Evolutionary conservation across 2,329 filamentous ascomycete genomes (phyloP), one percentile per base, ranked within the genome.

Genomic region (Trichoderma atrobrunneum): DNA sequence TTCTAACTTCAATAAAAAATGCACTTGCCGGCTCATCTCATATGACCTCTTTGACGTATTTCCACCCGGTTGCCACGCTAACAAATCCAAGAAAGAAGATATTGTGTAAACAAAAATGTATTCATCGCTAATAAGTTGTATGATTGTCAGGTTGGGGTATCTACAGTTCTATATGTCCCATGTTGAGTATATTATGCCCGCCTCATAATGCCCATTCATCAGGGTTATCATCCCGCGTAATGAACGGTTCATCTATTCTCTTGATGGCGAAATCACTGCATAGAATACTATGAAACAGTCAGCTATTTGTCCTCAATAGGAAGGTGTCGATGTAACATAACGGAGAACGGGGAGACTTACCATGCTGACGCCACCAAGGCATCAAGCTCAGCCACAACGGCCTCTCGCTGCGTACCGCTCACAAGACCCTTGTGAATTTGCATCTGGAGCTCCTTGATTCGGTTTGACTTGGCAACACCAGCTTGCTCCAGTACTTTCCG

Each of bases 241-340:
- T 89, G 79, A 99, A 98, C 1, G 96, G 95, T 83, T 97, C 94
- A 77, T 98, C 94, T 72, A 99, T 93, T 78, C 93, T 89, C 84
- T 95, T 97, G 78, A 99, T 97, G 3, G 95, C 96, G 82, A 97
- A 90, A 75, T 99, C 96, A 79, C 94, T 95, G 81, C 96, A 99
- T 24, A 99, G 84, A 70, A 98, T 94, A 85, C 95, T 96, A 76
- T 32, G 61, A 65, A 54, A 76, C 12, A 5, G 66, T 75, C 21
- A 75, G 71, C 48, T 51, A 61, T 21, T n/a, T 24, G 28, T 3
- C 7, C 7, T 30, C n/a, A n/a, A 21, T 12, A 18, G 18, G 16
- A 65, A 56, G 12, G n/a, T 16, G 60, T 56, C 18, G 16, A 28
- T 57, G 60, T 3, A 24, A 68, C 16, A 21, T n/a, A 24, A 18